These are phyloP conservation scores for Tricholoma bakamatsutake DNA, from an alignment of 768 basidiomycete species.

Conservation along the genomic window DNA sequence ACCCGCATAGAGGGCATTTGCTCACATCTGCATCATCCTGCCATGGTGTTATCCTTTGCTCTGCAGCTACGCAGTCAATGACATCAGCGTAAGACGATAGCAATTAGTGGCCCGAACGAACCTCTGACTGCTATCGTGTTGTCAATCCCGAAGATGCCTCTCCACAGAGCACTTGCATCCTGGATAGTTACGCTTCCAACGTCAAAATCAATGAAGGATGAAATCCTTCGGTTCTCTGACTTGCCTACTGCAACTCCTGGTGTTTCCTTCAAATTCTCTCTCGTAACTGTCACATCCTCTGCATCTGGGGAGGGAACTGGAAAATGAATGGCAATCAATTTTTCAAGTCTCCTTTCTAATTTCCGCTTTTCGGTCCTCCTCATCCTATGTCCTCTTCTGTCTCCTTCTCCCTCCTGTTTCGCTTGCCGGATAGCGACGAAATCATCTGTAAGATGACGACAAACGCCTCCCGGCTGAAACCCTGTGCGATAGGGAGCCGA, in stretches of 20 bases:
- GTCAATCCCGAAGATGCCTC: conserved; percentile 45
- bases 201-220: conserved; percentile 73
- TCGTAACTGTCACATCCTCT: not conserved
- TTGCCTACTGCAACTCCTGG: conserved; percentile 12
- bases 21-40: conserved; percentile 72
- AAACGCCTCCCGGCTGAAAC: conserved; percentile 90
- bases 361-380: conserved; percentile 77
- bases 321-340: conserved; percentile 74
- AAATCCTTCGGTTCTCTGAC: conserved; percentile 39
- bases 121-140: conserved; percentile 66
- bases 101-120: conserved; percentile 22
- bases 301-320: conserved; percentile 21
- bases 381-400: conserved; percentile 20
- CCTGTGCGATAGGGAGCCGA: conserved; percentile 78
- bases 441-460: conserved; percentile 74
- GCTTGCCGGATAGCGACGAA: conserved; percentile 48
- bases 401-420: conserved; percentile 33
- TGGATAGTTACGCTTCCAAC: conserved; percentile 46
- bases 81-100: conserved; percentile 3
- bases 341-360: conserved; percentile 82
- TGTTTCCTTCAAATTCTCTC: conserved; percentile 12
- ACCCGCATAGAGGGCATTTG: conserved; percentile 86
- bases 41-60: conserved; percentile 95
- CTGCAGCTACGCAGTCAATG: conserved; percentile 45
- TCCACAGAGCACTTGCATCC: conserved; percentile 67